Evolutionary conservation across 2,329 filamentous ascomycete genomes (phyloP).

Genomic region (Capronia epimyces): DNA sequence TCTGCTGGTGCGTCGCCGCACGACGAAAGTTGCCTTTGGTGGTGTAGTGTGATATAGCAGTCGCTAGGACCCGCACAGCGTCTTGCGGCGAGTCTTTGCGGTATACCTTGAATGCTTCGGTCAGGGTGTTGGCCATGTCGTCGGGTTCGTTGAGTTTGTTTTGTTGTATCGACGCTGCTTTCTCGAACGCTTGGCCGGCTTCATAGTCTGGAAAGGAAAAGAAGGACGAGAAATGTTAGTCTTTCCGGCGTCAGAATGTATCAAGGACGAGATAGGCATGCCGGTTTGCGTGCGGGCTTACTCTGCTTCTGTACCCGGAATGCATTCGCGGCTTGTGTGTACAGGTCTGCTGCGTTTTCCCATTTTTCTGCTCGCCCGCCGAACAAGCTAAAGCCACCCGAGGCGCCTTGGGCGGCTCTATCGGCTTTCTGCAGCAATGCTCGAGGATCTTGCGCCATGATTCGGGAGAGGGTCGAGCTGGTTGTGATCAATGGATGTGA

Average conservation of each 20-base stretch:
- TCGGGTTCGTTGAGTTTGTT: slow-evolving; percentile 82
- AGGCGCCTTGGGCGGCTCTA: slow-evolving; percentile 68
- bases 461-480: slow-evolving; percentile 20
- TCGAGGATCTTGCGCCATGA: slow-evolving; percentile 71
- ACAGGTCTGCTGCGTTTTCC: slow-evolving; percentile 81
- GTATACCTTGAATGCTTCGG: slow-evolving; percentile 94
- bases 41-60: slow-evolving; percentile 80
- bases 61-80: slow-evolving; percentile 71
- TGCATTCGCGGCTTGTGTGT: slow-evolving; percentile 81
- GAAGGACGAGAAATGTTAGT: slow-evolving; percentile 4
- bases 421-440: slow-evolving; percentile 82
- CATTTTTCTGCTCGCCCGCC: slow-evolving; percentile 82
- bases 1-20: slow-evolving; percentile 85
- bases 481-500: background rate
- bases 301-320: slow-evolving; percentile 83
- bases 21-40: slow-evolving; percentile 84
- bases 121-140: slow-evolving; percentile 80
- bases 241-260: background rate
- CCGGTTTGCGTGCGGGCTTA: slow-evolving; percentile 38
- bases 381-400: slow-evolving; percentile 82
- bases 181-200: slow-evolving; percentile 80
- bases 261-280: background rate
- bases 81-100: slow-evolving; percentile 76
- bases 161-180: slow-evolving; percentile 73
- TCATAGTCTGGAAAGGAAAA: slow-evolving; percentile 59